Percentiles rank a stretch among this genome's conserved stretches.
Evolutionary conservation across 805 yeast genomes (phyloP).

Genomic region (Cyberlindnera maritima): DNA sequence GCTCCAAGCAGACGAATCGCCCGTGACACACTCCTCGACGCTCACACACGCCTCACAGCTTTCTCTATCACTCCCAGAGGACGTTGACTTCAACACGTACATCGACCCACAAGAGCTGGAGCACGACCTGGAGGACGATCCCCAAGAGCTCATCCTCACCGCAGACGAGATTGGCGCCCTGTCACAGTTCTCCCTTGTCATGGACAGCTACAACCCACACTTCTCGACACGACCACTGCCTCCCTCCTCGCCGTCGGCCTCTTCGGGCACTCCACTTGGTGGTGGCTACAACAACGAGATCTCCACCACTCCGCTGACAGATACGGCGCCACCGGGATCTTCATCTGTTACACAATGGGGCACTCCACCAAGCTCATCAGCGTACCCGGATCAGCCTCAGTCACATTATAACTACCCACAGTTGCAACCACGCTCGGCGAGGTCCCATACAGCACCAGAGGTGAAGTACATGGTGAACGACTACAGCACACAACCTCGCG

Average conservation of each 20-base stretch:
- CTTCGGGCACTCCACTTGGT: not conserved
- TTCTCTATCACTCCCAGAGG: not conserved
- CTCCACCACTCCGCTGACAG: not conserved
- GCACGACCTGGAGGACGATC: not conserved
- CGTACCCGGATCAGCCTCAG: not conserved
- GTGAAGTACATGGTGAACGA: not conserved
- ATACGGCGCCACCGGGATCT: not conserved
- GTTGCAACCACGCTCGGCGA: not conserved
- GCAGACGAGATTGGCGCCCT: not conserved
- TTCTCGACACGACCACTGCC: not conserved
- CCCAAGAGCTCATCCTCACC: conserved; percentile 1
- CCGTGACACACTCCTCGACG: not conserved
- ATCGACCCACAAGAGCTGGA: not conserved
- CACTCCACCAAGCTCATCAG: not conserved
- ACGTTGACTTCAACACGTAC: not conserved
- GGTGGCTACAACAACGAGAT: not conserved
- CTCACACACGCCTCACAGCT: not conserved
- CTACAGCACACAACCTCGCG: conserved; percentile 2
- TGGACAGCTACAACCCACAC: conserved; percentile 1
- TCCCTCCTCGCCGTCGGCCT: not conserved
- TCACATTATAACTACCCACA: conserved; percentile 1
- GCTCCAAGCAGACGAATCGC: not conserved
- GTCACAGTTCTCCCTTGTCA: not conserved
- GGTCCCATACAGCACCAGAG: not conserved
- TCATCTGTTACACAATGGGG: not conserved